phyloP scores from a whole-genome alignment of 176 grass and related monocot genomes.

The Aegilops tauschii region DNA sequence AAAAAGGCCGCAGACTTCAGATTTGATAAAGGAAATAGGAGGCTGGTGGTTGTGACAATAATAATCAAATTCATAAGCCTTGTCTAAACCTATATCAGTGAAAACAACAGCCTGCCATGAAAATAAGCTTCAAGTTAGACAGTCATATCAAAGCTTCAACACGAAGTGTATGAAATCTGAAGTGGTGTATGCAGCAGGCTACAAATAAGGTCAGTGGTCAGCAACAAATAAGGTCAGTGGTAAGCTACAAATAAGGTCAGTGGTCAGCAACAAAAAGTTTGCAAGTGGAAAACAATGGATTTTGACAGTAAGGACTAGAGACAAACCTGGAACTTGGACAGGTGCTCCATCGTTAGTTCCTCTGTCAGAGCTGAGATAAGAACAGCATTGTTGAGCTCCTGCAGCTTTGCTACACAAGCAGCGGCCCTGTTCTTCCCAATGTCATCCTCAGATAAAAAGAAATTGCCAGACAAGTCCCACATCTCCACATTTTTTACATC shows the following conservation, averaged over 20 bases:
- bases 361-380: conserved; percentile 55
- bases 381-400: conserved; percentile 72
- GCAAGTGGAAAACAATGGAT: not conserved
- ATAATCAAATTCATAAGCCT: conserved; percentile 64
- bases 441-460: conserved; percentile 64
- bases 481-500: conserved; percentile 54
- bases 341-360: conserved; percentile 40
- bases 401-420: conserved; percentile 62
- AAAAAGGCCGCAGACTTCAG: conserved; percentile 70
- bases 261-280: not conserved
- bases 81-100: conserved; percentile 61
- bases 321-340: conserved; percentile 65
- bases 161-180: not conserved
- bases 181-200: not conserved
- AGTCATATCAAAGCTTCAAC: not conserved
- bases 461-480: conserved; percentile 77
- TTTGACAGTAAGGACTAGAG: not conserved
- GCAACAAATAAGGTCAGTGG: not conserved
- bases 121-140: conserved; percentile 9
- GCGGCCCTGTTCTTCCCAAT: conserved; percentile 60
- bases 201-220: not conserved
- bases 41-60: conserved; percentile 57
- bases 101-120: conserved; percentile 75
- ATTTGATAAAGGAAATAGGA: conserved; percentile 71
- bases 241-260: not conserved